phyloP scores from a whole-genome alignment of 2,329 filamentous ascomycete genomes.

The Alternaria ethzedia region DNA sequence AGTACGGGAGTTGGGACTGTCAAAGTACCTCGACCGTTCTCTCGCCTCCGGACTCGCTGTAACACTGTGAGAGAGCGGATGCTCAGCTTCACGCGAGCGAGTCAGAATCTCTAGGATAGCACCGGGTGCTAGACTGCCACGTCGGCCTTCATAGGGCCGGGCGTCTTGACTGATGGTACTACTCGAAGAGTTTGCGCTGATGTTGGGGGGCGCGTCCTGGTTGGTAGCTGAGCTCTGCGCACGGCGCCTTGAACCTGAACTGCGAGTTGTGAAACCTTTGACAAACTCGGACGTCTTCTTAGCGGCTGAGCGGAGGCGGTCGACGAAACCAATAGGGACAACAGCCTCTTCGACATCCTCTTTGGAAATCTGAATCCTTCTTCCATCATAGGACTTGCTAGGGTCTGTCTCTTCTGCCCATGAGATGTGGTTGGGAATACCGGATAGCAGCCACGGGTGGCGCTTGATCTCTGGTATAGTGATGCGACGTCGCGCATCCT shows the following conservation, averaged over 20 bases:
- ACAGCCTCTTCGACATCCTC: conserved; percentile 92
- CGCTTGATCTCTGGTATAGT: conserved; percentile 90
- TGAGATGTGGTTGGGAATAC: conserved; percentile 72
- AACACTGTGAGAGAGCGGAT: conserved; percentile 77
- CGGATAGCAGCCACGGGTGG: conserved; percentile 87
- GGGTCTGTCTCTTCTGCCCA: conserved; percentile 98
- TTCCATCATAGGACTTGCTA: conserved; percentile 74
- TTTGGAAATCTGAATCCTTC: conserved; percentile 90
- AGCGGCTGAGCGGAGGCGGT: conserved; percentile 80
- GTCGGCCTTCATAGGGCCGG: conserved; percentile 58
- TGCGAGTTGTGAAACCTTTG: conserved; percentile 35
- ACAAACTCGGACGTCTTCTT: conserved; percentile 43
- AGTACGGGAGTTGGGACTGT: conserved; percentile 47
- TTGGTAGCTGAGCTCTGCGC: conserved; percentile 61
- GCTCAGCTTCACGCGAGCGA: conserved; percentile 63
- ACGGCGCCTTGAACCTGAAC: conserved; percentile 58
- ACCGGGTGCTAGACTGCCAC: conserved; percentile 65
- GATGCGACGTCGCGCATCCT: conserved; percentile 88
- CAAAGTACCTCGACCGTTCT: conserved; percentile 44
- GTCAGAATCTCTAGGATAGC: conserved; percentile 62
- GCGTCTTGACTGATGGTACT: conserved; percentile 63
- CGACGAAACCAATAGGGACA: conserved; percentile 84
- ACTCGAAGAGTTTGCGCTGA: conserved; percentile 59
- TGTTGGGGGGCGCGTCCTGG: conserved; percentile 62
- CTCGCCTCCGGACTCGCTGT: conserved; percentile 69